phyloP scores from a whole-genome alignment of 345 rosid species.

The Cardamine occulta region DNA sequence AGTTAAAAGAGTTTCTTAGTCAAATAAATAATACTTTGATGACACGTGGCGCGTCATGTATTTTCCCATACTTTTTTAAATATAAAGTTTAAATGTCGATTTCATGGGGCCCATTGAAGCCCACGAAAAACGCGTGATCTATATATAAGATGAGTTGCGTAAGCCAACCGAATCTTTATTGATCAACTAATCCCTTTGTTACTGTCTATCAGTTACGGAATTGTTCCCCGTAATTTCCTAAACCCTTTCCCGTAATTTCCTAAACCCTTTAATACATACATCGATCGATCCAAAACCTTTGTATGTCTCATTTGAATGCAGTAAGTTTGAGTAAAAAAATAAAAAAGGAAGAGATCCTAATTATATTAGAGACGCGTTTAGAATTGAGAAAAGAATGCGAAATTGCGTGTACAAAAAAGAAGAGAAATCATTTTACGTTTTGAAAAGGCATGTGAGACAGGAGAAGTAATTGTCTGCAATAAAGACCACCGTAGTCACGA shows the following conservation, averaged over 20 bases:
- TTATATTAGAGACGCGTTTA: neutral
- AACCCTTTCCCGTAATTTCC: neutral
- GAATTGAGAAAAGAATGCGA: neutral
- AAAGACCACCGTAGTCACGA: slow-evolving; percentile 43
- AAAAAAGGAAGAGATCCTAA: too few species aligned
- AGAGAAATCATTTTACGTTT: slow-evolving; percentile 29
- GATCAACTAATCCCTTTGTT: slow-evolving; percentile 18
- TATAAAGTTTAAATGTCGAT: slow-evolving; percentile 28
- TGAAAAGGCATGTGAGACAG: slow-evolving; percentile 51
- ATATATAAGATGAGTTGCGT: slow-evolving; percentile 22
- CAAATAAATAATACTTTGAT: neutral
- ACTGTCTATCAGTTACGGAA: neutral
- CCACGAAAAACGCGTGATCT: slow-evolving; percentile 47
- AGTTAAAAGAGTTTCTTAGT: neutral
- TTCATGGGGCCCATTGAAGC: slow-evolving; percentile 34
- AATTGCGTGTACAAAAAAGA: slow-evolving; percentile 21
- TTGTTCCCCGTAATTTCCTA: neutral
- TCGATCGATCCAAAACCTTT: too few species aligned
- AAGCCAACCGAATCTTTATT: slow-evolving; percentile 13
- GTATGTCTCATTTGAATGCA: too few species aligned
- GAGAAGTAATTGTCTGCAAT: slow-evolving; percentile 45
- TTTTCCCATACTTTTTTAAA: neutral
- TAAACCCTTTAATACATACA: too few species aligned
- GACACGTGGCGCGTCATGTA: slow-evolving; percentile 34
- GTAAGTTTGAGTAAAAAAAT: too few species aligned